A percentile compares a stretch with the other conserved stretches of the same genome.
These are phyloP conservation scores for Ceriops decandra DNA, from an alignment of 345 rosid genomes.

Conservation along the genomic window DNA sequence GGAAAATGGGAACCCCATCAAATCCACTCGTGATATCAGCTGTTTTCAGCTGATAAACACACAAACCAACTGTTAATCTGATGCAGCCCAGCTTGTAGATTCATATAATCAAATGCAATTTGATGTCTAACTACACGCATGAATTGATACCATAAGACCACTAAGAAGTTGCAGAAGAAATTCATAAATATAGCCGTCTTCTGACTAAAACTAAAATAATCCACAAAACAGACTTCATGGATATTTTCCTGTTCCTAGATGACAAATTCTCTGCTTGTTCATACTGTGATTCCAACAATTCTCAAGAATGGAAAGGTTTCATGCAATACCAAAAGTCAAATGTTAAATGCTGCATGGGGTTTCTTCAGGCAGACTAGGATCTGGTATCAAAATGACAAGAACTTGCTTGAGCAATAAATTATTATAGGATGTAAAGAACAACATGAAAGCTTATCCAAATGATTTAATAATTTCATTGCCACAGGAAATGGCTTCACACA, in stretches of 20 bases:
- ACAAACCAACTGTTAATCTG: slow-evolving; percentile 14
- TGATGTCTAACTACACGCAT: background rate
- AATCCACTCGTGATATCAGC: slow-evolving; percentile 51
- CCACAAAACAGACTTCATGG: background rate
- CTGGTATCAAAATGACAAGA: no score
- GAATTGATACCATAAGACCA: background rate
- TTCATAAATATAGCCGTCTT: background rate
- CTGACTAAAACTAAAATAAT: background rate
- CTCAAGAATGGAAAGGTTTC: no score
- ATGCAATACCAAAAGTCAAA: no score
- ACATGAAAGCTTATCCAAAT: background rate
- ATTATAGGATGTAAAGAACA: no score
- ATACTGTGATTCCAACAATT: no score
- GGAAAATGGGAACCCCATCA: slow-evolving; percentile 97
- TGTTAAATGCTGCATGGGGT: no score
- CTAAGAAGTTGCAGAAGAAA: background rate
- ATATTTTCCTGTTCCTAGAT: background rate
- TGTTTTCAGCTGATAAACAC: slow-evolving; percentile 54
- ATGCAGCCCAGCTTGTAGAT: background rate
- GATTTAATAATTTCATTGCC: background rate
- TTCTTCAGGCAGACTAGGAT: no score
- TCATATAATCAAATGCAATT: background rate
- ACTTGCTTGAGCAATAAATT: no score
- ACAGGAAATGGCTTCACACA: background rate
- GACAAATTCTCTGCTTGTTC: background rate